Evolutionary conservation across 345 rosid species (phyloP), one percentile per base, ranked within the genome.

Genomic region (Salix purpurea): DNA sequence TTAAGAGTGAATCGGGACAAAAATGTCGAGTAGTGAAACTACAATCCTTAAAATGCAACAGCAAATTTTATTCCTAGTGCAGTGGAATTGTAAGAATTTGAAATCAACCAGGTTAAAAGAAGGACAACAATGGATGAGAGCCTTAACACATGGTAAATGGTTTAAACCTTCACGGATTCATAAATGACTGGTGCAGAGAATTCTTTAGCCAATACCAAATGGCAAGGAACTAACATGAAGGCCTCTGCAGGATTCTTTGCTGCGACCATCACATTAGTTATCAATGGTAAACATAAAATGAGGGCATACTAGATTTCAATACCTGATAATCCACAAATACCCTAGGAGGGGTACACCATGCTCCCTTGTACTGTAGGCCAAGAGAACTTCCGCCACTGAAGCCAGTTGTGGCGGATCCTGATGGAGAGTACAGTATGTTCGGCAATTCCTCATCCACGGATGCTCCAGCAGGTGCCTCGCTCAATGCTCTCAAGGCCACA

Each of bases 261-360:
- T 34, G 14, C 46, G 67, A 67, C 6, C 23, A 73, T 40, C 10
- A 12, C 12, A 67, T 37, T 71, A 34, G 72, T 46, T 76, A 36
- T 26, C 23, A 67, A 62, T 39, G 26, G 24, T 3, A 54, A 34
- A 67, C 5, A 28, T 39, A 48, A 19, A 23, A 8, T 13, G 16
- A 37, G 14, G 67, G 28, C 14, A 14, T 18, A 44, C 67, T 36
- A 65, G 79, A 83, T 71, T 61, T 48, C 0, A 74, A 76, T 87
- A 94, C 98, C 97, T 92, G 95, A 88, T 94, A 85, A 85, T 94
- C 98, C 77, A 96, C 91, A 80, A 91, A 94, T 68, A 94, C 89
- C 86, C 98, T 84, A 32, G 98, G 98, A 83, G 97, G 97, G 65
- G 97, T 92, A 83, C 98, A 94, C 98, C 98, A 94, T 72, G 87